Conservation (phyloP, 2,329 filamentous ascomycete genomes). For the Talaromyces funiculosus region DNA sequence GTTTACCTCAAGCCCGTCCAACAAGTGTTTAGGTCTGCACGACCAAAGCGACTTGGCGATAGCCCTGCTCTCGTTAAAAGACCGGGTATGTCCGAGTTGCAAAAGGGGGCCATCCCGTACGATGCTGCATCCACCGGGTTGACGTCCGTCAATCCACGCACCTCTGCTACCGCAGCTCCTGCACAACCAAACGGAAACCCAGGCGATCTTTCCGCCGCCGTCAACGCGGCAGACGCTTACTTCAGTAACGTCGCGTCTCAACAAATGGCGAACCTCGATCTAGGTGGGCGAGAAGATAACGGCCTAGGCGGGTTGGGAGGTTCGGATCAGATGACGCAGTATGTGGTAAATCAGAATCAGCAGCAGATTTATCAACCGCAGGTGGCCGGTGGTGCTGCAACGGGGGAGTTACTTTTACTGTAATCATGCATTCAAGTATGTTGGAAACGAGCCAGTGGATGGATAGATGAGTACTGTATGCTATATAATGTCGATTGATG, state of each 20-base stretch:
- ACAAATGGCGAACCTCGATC: conserved; percentile 66
- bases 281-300: conserved; percentile 60
- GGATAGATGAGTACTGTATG: background rate
- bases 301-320: conserved; percentile 52
- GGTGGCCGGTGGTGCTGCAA: conserved; percentile 57
- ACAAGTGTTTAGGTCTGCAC: conserved; percentile 86
- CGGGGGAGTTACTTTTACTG: conserved; percentile 66
- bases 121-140: background rate
- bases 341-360: conserved; percentile 75
- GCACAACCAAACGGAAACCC: conserved; percentile 12
- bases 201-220: conserved; percentile 60
- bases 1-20: conserved; percentile 98
- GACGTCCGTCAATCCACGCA: background rate
- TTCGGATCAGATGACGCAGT: conserved; percentile 45
- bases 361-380: conserved; percentile 69
- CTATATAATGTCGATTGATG: background rate
- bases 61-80: conserved; percentile 79
- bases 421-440: conserved; percentile 33
- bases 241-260: conserved; percentile 72
- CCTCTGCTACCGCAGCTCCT: background rate
- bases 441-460: background rate
- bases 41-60: conserved; percentile 71
- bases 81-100: conserved; percentile 28
- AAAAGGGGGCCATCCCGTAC: background rate
- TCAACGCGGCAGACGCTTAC: conserved; percentile 82